A percentile compares a stretch with the other conserved stretches of the same genome.
Evolutionary conservation across 306 rosid genomes (phyloP).

Genomic region (Prunus kanzakura): DNA sequence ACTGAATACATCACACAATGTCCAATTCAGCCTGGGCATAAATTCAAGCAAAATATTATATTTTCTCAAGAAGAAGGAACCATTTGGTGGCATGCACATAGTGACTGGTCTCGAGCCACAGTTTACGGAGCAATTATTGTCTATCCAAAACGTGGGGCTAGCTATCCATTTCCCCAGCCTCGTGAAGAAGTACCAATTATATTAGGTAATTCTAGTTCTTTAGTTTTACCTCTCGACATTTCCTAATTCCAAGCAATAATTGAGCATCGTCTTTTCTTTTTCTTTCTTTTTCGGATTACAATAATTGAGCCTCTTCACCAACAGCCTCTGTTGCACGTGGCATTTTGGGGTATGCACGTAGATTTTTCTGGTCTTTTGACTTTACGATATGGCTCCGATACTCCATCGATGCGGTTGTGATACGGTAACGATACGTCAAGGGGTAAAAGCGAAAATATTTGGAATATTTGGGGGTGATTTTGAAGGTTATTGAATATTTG

Average conservation of each 20-base stretch:
- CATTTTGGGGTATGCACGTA: too few relatives aligned
- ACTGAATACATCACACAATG: constrained; percentile 54
- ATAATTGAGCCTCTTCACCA: neutral
- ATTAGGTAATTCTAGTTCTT: constrained; percentile 30
- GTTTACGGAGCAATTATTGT: constrained; percentile 52
- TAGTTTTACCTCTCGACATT: neutral
- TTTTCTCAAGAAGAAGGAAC: constrained; percentile 53
- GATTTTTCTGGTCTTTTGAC: too few relatives aligned
- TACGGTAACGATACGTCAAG: too few relatives aligned
- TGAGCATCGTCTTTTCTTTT: too few relatives aligned
- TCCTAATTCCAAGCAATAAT: too few relatives aligned
- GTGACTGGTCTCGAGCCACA: constrained; percentile 48
- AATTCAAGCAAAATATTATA: constrained; percentile 36
- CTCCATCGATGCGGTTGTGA: too few relatives aligned
- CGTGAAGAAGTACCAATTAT: constrained; percentile 38
- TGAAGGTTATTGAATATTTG: too few relatives aligned
- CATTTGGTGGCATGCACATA: constrained; percentile 67
- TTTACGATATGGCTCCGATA: too few relatives aligned
- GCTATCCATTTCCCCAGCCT: constrained; percentile 51
- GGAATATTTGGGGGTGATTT: too few relatives aligned
- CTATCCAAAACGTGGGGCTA: constrained; percentile 33
- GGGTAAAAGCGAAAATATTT: too few relatives aligned
- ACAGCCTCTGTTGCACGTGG: neutral
- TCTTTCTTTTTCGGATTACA: too few relatives aligned
- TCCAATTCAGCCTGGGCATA: constrained; percentile 39